Evolutionary conservation across 495 filamentous ascomycete species (phyloP).

Genomic region (Pyronema domesticum): DNA sequence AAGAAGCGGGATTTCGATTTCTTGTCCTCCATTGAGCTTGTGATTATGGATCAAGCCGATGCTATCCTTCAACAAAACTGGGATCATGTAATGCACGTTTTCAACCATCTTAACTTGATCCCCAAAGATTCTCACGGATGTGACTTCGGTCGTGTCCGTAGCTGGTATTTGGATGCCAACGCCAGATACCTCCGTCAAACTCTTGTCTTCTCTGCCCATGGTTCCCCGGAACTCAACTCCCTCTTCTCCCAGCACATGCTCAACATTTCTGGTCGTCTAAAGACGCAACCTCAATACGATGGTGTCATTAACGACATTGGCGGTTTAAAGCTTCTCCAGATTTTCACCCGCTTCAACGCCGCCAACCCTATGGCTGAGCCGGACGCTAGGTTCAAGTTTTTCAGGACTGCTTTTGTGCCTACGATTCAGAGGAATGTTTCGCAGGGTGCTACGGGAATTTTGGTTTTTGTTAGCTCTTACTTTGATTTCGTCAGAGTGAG

Average conservation of each 20-base stretch:
- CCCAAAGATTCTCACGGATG: slow-evolving; percentile 81
- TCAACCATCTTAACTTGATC: slow-evolving; percentile 80
- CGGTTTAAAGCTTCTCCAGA: slow-evolving; percentile 39
- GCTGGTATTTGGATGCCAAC: slow-evolving; percentile 78
- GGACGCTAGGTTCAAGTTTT: slow-evolving; percentile 81
- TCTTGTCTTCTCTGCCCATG: slow-evolving; percentile 58
- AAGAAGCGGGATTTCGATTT: slow-evolving; percentile 84
- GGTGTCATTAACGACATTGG: slow-evolving; percentile 50
- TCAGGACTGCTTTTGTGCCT: slow-evolving; percentile 62
- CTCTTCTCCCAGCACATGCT: slow-evolving; percentile 58
- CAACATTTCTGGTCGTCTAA: slow-evolving; percentile 61
- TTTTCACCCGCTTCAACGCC: slow-evolving; percentile 70
- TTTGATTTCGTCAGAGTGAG: slow-evolving; percentile 84
- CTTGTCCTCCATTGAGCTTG: slow-evolving; percentile 76
- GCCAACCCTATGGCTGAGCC: slow-evolving; percentile 51
- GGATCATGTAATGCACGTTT: slow-evolving; percentile 82
- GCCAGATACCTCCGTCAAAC: slow-evolving; percentile 70
- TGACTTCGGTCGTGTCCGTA: slow-evolving; percentile 79
- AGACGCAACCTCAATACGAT: slow-evolving; percentile 45
- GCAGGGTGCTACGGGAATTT: slow-evolving; percentile 44
- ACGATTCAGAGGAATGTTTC: slow-evolving; percentile 41
- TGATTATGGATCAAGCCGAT: slow-evolving; percentile 81
- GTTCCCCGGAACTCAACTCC: slow-evolving; percentile 74
- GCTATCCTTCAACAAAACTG: slow-evolving; percentile 95
- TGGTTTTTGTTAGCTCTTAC: slow-evolving; percentile 64